Evolutionary conservation across 345 rosid genomes (phyloP).

Genomic region (Eucalyptus tenuipes): DNA sequence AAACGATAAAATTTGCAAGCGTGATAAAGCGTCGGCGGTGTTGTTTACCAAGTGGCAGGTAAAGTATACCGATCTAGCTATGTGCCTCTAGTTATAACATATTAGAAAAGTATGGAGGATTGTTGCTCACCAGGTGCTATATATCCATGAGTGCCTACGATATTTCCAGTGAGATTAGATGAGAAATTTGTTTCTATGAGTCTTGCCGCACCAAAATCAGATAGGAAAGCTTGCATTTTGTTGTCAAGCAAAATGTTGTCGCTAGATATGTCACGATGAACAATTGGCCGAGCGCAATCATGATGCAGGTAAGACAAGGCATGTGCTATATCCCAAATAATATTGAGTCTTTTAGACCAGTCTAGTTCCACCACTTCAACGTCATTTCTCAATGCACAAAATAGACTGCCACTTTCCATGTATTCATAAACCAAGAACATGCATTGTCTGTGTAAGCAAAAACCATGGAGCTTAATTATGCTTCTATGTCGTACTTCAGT

Average conservation of each 20-base stretch:
- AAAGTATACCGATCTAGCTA: neutral
- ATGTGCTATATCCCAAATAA: too few species aligned
- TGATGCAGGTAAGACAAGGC: constrained; percentile 3
- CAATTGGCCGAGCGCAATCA: neutral
- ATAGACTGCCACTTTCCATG: too few species aligned
- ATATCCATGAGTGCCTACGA: constrained; percentile 5
- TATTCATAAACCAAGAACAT: too few species aligned
- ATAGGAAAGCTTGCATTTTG: neutral
- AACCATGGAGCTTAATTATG: too few species aligned
- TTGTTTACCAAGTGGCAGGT: neutral
- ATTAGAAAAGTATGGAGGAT: neutral
- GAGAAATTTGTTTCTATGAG: neutral
- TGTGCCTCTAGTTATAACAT: neutral
- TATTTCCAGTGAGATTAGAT: neutral
- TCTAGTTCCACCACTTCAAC: too few species aligned
- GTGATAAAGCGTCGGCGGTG: neutral
- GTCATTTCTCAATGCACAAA: too few species aligned
- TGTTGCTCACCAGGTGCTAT: constrained; percentile 5
- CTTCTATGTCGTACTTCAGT: too few species aligned
- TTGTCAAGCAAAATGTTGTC: neutral
- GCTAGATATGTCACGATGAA: constrained; percentile 11
- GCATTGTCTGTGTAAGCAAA: too few species aligned
- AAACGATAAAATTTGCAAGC: neutral
- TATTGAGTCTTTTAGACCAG: too few species aligned
- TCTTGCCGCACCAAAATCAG: neutral